Percentiles rank a stretch among this genome's conserved stretches.
Conservation (phyloP, 202 grass and related monocot species). For the Zoysia matrella region DNA sequence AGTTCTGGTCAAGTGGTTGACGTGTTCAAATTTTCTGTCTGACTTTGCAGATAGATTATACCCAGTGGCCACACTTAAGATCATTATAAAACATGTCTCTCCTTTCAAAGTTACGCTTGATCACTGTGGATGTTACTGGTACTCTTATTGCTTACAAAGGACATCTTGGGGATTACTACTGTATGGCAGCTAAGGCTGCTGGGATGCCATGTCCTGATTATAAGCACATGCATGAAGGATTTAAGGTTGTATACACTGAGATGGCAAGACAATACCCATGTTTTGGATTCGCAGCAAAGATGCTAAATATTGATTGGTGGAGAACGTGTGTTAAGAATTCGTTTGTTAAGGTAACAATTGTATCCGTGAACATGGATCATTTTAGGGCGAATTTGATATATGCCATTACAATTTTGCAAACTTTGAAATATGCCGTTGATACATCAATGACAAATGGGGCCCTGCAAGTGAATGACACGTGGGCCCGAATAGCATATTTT, state of each 20-base stretch:
- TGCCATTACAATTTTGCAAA: too few relatives aligned
- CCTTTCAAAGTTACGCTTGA: slow-evolving; percentile 74
- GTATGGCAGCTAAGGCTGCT: slow-evolving; percentile 92
- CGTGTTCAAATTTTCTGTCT: neutral
- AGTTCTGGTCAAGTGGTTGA: neutral
- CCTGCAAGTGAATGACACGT: too few relatives aligned
- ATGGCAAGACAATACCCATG: slow-evolving; percentile 87
- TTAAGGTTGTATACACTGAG: slow-evolving; percentile 86
- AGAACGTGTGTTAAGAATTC: slow-evolving; percentile 95
- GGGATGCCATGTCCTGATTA: slow-evolving; percentile 91
- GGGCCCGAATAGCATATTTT: too few relatives aligned
- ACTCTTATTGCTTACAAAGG: slow-evolving; percentile 97
- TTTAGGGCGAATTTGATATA: too few relatives aligned
- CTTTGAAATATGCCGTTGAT: too few relatives aligned
- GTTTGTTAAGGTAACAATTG: slow-evolving; percentile 61
- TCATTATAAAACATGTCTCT: slow-evolving; percentile 63
- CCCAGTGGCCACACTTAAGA: slow-evolving; percentile 6
- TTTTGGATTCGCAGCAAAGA: slow-evolving; percentile 82
- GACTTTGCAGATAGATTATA: slow-evolving; percentile 24
- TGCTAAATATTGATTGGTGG: slow-evolving; percentile 92
- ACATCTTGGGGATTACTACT: slow-evolving; percentile 96
- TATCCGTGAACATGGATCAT: slow-evolving; percentile 19
- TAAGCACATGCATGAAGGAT: slow-evolving; percentile 92
- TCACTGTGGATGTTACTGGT: slow-evolving; percentile 95
- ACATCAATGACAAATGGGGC: too few relatives aligned